Evolutionary conservation across 2,329 filamentous ascomycete genomes (phyloP), one percentile per base, ranked within the genome.

Genomic region (Aspergillus sp.): DNA sequence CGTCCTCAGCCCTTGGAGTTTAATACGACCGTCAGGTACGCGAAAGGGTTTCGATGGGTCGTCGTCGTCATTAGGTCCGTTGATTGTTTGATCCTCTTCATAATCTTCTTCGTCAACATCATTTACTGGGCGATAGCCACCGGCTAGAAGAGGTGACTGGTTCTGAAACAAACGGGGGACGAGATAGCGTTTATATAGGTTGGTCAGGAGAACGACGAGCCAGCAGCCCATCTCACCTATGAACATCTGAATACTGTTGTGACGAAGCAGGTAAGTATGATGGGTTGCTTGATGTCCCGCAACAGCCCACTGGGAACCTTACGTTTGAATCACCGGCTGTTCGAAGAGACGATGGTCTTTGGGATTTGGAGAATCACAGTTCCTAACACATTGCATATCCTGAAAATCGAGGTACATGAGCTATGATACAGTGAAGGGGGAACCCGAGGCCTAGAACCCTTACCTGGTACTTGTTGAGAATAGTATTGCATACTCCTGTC

Each of bases 391-490:
- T 87, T 97, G 91, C 81, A 96, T 96, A 74, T 99, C 95, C 90
- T 79, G 59, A 2, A 35, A n/a, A 33, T 35, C 27, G 9, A 25
- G 45, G 11, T 46, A 23, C 40, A 44, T 61, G 23, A 63, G 54
- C 39, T 46, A 41, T 12, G 8, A 9, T 53, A 39, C 40, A 12
- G 31, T 27, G 35, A 52, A 31, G 27, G 27, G 43, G 35, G 15
- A 31, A n/a, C 7, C 7, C 27, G n/a, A 17, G 25, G 21, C 35
- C 14, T 21, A 19, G 25, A 33, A 21, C 35, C 72, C 79, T 60
- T 76, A 93, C 92, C 81, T 98, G 93, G 71, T 93, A 97, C 73
- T 99, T 99, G 66, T 93, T 97, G 69, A 99, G 82, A 61, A 99
- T 85, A 2, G 95, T 99, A 75, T 99, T 99, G 82, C 92, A 96